Conservation (phyloP, 2,329 filamentous ascomycete species). For the Sclerotinia sclerotiorum region DNA sequence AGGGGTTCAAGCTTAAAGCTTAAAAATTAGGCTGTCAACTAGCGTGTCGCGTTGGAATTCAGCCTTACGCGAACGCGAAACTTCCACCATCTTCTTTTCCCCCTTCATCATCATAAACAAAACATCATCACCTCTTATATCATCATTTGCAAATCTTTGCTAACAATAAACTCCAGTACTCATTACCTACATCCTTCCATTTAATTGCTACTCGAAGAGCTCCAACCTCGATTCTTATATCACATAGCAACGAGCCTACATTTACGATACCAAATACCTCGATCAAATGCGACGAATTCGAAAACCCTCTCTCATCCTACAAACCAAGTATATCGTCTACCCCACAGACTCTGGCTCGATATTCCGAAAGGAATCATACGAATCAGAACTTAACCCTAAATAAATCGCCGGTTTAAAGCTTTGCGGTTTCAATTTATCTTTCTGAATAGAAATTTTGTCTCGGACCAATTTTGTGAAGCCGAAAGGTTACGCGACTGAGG, state of each 20-base stretch:
- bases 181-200: slow-evolving; percentile 25
- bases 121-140: slow-evolving; percentile 32
- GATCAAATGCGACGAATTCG: slow-evolving; percentile 17
- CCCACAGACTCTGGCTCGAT: slow-evolving; percentile 73
- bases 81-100: not conserved
- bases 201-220: slow-evolving; percentile 27
- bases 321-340: slow-evolving; percentile 70
- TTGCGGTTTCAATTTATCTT: slow-evolving; percentile 69
- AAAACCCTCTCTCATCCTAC: slow-evolving; percentile 49
- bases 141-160: slow-evolving; percentile 33
- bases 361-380: slow-evolving; percentile 68
- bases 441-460: slow-evolving; percentile 58
- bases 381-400: slow-evolving; percentile 98
- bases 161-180: slow-evolving; percentile 10
- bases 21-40: not conserved
- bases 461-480: slow-evolving; percentile 37
- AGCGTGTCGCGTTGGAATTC: slow-evolving; percentile 7
- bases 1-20: not conserved
- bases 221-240: slow-evolving; percentile 27
- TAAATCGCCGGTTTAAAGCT: slow-evolving; percentile 65
- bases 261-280: slow-evolving; percentile 32
- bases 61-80: slow-evolving; percentile 9
- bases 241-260: slow-evolving; percentile 34
- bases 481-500: slow-evolving; percentile 54
- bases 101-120: not conserved